Percentiles rank a stretch among this genome's conserved stretches.
Conservation (phyloP, 228 moss, liverwort and hornwort genomes). For the Sphagnum magellanicum region DNA sequence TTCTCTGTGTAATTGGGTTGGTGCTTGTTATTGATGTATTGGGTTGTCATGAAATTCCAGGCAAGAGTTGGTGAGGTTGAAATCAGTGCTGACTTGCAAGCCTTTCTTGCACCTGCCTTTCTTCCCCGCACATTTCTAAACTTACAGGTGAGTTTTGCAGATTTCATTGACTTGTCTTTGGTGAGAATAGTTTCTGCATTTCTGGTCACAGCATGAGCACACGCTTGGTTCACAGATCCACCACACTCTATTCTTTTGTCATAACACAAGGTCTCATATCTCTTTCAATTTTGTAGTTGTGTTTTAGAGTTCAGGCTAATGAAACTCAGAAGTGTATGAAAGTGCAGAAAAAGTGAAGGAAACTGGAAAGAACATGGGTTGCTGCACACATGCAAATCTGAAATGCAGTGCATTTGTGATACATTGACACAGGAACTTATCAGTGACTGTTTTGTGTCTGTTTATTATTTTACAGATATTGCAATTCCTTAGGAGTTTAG, state of each 20-base stretch:
- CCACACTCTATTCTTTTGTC: background rate
- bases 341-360: too few relatives aligned
- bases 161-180: background rate
- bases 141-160: constrained; percentile 40
- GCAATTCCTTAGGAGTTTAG: constrained; percentile 67
- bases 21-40: background rate
- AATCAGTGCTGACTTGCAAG: constrained; percentile 68
- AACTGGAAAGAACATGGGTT: too few relatives aligned
- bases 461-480: constrained; percentile 35
- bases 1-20: background rate
- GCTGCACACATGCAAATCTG: too few relatives aligned
- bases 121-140: constrained; percentile 74
- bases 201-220: too few relatives aligned
- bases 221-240: background rate
- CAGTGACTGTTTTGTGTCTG: too few relatives aligned
- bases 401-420: too few relatives aligned
- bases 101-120: constrained; percentile 61
- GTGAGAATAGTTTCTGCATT: too few relatives aligned
- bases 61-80: constrained; percentile 66
- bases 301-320: background rate
- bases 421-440: too few relatives aligned
- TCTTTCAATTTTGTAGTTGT: background rate
- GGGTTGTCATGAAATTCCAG: constrained; percentile 16
- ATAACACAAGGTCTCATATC: background rate
- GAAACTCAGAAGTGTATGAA: too few relatives aligned